Percentiles rank a stretch among this genome's conserved stretches.
Conservation (phyloP, 768 basidiomycete genomes). For the Dioszegia hungarica region DNA sequence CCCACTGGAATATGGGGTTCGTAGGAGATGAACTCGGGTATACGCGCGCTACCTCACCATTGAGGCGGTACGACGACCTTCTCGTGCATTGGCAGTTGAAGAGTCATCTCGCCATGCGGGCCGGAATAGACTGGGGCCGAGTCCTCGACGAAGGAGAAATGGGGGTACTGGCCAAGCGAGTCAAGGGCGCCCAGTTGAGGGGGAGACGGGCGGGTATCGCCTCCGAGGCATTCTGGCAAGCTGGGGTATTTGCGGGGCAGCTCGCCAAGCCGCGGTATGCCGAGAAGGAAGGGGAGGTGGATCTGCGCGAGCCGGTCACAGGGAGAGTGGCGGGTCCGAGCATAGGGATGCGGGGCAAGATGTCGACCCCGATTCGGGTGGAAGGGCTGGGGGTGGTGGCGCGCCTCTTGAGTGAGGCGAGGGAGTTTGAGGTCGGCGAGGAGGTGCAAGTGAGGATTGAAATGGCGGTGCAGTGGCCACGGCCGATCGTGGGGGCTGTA, state of each 20-base stretch:
- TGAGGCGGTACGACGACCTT: conserved; percentile 78
- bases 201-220: conserved; percentile 9
- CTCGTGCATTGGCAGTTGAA: conserved; percentile 93
- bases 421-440: conserved; percentile 12
- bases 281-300: conserved; percentile 7
- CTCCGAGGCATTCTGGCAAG: conserved; percentile 25
- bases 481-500: conserved; percentile 6
- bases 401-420: not conserved
- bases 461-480: conserved; percentile 18
- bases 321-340: conserved; percentile 3
- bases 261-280: not conserved
- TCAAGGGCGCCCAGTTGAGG: conserved; percentile 8
- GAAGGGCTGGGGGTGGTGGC: conserved; percentile 9
- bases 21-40: conserved; percentile 67
- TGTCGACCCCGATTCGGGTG: conserved; percentile 14
- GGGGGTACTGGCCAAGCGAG: conserved; percentile 3
- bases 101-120: conserved; percentile 53
- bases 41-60: conserved; percentile 72
- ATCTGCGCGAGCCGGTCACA: conserved; percentile 12
- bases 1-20: conserved; percentile 69
- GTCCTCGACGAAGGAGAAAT: conserved; percentile 17
- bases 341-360: not conserved
- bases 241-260: not conserved
- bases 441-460: conserved; percentile 21
- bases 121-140: not conserved